Percentiles rank a stretch among this genome's conserved stretches.
Conservation (phyloP, 2,329 filamentous ascomycete genomes). For the Fusarium caatingaense region DNA sequence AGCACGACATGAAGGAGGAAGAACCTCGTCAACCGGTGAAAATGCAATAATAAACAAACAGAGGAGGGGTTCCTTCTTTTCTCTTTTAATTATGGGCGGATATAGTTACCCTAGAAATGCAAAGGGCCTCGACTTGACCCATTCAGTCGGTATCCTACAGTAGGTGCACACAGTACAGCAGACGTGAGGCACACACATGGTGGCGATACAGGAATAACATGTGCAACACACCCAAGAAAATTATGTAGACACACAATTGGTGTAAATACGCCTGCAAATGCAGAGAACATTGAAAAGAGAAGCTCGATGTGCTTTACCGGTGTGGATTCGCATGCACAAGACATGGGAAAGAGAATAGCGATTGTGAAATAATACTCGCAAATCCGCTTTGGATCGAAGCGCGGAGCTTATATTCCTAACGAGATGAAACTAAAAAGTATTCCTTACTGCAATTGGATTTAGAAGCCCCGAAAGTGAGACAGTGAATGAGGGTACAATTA, state of each 20-base stretch:
- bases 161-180: background rate
- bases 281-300: background rate
- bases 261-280: background rate
- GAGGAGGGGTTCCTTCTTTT: background rate
- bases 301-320: slow-evolving; percentile 11
- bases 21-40: slow-evolving; percentile 10
- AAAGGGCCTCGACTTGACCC: background rate
- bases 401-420: slow-evolving; percentile 26
- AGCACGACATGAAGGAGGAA: background rate
- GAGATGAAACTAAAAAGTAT: background rate
- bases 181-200: background rate
- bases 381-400: background rate
- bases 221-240: background rate
- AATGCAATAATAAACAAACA: background rate
- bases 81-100: background rate
- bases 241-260: background rate
- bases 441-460: rapidly evolving
- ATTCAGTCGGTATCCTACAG: background rate
- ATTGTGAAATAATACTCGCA: too few species aligned
- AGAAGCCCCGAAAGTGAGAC: background rate
- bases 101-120: background rate
- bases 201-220: background rate
- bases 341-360: background rate
- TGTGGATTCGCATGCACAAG: slow-evolving; percentile 19
- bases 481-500: background rate